Base-by-base conservation (phyloP, 371 early-diverging fungal species). In the Coemansia sp. region DNA sequence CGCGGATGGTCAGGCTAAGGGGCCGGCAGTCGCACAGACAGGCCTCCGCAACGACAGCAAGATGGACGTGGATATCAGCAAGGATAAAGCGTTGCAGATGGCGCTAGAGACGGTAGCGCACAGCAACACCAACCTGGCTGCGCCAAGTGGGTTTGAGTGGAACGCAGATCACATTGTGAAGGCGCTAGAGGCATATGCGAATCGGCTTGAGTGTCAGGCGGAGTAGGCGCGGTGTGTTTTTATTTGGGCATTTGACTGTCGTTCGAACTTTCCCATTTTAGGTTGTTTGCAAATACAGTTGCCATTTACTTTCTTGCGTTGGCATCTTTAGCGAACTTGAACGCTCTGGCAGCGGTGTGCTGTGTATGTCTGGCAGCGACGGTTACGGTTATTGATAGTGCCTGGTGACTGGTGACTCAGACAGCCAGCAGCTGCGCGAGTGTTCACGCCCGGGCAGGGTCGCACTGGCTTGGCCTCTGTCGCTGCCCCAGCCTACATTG, bases 11-110 rank as follows among this genome's bases (percentile, higher is more conserved):
- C 14, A 16, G 40, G 5, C 1, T 6, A 9, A 38, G 10, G 40
- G 20, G 13, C 8, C 42, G 26, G 43, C 42, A 14, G 11, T 26
- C 16, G 6, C 26, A 6, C 56, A 41, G 11, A 5, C 47, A 2
- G 34, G 31, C 36, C 38, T 11, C 49, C 73, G 70, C 42, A 74
- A 62, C 26, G 70, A 74, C 58, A 65, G 66, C 62, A 69, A 65
- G 53, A 51, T 74, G 53, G 70, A 62, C 36, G 57, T 38, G 16
- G 60, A 45, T 10, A 32, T 58, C n/a, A 13, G 48, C 13, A 45
- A 14, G 11, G 62, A 62, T 32, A 50, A 62, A 16, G 14, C 59
- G 5, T 8, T 57, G 36, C 43, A 39, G 34, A 30, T 11, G 31
- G 63, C 70, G 32, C 62, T 74, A 13, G 63, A 59, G 20, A 55